Evolutionary conservation across 1,284 basidiomycete genomes (phyloP).

Genomic region (Ceratobasidium sp.): DNA sequence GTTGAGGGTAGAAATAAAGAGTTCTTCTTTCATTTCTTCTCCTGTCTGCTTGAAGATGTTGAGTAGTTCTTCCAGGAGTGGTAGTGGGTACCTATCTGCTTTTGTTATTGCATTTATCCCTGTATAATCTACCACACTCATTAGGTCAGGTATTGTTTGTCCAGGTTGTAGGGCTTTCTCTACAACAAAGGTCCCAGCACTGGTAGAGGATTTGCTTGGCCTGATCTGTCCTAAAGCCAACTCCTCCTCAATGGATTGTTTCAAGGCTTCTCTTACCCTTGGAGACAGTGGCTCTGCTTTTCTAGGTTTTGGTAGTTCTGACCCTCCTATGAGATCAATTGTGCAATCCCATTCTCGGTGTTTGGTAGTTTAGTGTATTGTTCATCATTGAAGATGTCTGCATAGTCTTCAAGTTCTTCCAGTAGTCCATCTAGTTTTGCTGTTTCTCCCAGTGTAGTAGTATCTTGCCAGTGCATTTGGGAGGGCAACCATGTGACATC

Average conservation of each 20-base stretch:
- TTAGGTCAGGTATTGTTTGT: neutral
- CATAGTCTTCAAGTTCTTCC: neutral
- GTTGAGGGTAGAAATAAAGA: too few species aligned
- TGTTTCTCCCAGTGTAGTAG: neutral
- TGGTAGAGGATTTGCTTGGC: neutral
- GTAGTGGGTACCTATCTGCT: neutral
- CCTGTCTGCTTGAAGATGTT: too few species aligned
- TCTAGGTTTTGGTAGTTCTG: too few species aligned
- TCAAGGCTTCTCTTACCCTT: too few species aligned
- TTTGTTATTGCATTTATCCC: neutral
- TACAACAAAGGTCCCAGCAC: slow-evolving; percentile 11
- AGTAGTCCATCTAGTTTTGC: neutral
- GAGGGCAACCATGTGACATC: neutral
- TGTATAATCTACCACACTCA: slow-evolving; percentile 13
- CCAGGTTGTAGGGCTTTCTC: slow-evolving; percentile 3
- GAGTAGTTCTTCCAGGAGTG: too few species aligned
- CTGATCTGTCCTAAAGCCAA: slow-evolving; percentile 2
- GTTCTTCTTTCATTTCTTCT: too few species aligned
- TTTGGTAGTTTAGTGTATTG: neutral
- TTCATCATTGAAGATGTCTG: neutral
- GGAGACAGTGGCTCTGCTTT: too few species aligned
- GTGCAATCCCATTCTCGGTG: too few species aligned
- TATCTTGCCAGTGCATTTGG: neutral
- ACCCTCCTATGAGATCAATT: too few species aligned
- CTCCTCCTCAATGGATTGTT: too few species aligned